These are phyloP conservation scores for Rauvolfia tetraphylla DNA, from an alignment of 257 asterid genomes.

Conservation along the genomic window DNA sequence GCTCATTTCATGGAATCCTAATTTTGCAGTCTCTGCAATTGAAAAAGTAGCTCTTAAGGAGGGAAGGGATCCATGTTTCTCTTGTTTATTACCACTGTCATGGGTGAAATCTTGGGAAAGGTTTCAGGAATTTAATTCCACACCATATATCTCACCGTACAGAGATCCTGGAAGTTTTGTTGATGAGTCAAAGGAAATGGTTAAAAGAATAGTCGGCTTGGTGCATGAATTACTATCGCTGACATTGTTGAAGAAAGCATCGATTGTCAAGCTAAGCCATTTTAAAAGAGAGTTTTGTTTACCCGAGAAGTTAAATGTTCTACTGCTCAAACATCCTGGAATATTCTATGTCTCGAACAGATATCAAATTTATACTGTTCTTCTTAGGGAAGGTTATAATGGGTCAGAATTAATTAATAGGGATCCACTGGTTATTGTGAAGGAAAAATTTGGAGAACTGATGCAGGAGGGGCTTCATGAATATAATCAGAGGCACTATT, in stretches of 20 bases:
- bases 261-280: slow-evolving; percentile 64
- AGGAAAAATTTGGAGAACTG: slow-evolving; percentile 82
- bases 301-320: slow-evolving; percentile 62
- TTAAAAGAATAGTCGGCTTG: slow-evolving; percentile 62
- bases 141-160: slow-evolving; percentile 78
- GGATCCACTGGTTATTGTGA: slow-evolving; percentile 74
- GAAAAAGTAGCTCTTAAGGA: slow-evolving; percentile 48
- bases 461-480: slow-evolving; percentile 92
- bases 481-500: slow-evolving; percentile 60
- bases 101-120: slow-evolving; percentile 81
- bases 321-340: slow-evolving; percentile 82
- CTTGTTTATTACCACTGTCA: slow-evolving; percentile 59
- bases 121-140: slow-evolving; percentile 70
- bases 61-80: slow-evolving; percentile 52
- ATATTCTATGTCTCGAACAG: slow-evolving; percentile 75
- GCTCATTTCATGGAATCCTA: slow-evolving; percentile 60
- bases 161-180: slow-evolving; percentile 23
- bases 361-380: slow-evolving; percentile 65
- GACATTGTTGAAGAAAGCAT: slow-evolving; percentile 78
- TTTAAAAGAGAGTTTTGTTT: slow-evolving; percentile 71
- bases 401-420: slow-evolving; percentile 68
- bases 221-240: slow-evolving; percentile 76
- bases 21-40: slow-evolving; percentile 55
- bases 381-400: slow-evolving; percentile 72
- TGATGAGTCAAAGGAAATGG: slow-evolving; percentile 67